Conservation (phyloP, 495 filamentous ascomycete genomes). For the Rhizodiscina lignyota region DNA sequence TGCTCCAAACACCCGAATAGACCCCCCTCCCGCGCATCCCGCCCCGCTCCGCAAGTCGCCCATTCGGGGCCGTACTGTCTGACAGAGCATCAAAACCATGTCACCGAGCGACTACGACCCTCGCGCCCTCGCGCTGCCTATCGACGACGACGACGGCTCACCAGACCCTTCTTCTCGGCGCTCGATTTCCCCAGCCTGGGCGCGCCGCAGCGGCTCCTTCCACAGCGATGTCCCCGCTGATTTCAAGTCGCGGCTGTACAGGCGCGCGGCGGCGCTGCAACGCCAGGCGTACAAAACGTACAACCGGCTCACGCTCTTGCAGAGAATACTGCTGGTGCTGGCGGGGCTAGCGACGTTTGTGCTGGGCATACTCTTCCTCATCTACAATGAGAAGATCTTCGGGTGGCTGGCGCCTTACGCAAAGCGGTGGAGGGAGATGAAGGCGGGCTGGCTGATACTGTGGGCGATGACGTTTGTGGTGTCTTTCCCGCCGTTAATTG, state of each 20-base stretch:
- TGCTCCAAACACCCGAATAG: too few relatives aligned
- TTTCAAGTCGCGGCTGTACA: conserved; percentile 24
- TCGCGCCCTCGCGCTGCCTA: too few relatives aligned
- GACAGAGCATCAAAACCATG: too few relatives aligned
- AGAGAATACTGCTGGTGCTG: conserved; percentile 40
- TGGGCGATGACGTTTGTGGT: conserved; percentile 62
- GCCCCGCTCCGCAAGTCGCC: too few relatives aligned
- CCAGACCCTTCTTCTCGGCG: too few relatives aligned
- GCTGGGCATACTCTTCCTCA: conserved; percentile 45
- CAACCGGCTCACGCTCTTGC: conserved; percentile 37
- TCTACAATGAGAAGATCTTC: conserved; percentile 68
- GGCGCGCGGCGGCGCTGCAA: conserved; percentile 25
- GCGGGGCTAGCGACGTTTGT: conserved; percentile 31
- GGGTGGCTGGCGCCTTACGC: conserved; percentile 51
- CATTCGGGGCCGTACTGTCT: too few relatives aligned
- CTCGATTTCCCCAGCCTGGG: conserved; percentile 22
- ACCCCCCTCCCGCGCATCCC: too few relatives aligned
- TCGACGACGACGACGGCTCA: too few relatives aligned
- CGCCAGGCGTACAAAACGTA: conserved; percentile 24
- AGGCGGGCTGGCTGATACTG: conserved; percentile 59
- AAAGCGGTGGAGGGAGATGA: conserved; percentile 49
- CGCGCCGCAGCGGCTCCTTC: conserved; percentile 23
- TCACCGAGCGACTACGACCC: too few relatives aligned
- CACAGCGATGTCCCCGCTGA: conserved; percentile 19
- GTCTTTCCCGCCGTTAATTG: conserved; percentile 82